These are phyloP conservation scores for Zoysia matrella DNA, from an alignment of 202 grass and related monocot species.

Conservation along the genomic window DNA sequence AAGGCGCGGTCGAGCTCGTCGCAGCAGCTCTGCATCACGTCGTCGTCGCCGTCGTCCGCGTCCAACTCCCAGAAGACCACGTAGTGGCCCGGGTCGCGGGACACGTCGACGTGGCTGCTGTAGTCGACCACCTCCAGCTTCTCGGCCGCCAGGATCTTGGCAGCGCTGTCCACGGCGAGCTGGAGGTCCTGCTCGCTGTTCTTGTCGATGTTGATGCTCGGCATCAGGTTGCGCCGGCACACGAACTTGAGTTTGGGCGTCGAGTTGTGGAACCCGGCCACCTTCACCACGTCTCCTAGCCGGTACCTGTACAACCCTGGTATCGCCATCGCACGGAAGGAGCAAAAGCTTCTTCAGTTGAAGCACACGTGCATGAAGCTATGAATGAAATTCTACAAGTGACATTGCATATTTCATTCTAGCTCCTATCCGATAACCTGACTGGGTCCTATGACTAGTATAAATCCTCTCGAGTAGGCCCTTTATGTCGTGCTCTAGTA, in stretches of 20 bases:
- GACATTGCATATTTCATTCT: no score
- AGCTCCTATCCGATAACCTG: no score
- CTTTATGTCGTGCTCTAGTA: no score
- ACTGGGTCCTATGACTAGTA: no score
- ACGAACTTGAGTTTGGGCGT: conserved; percentile 89
- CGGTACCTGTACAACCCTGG: conserved; percentile 85
- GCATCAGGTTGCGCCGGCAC: conserved; percentile 75
- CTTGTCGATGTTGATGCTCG: conserved; percentile 97
- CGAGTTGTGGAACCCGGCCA: conserved; percentile 82
- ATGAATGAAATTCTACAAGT: no score
- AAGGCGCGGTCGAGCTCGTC: conserved; percentile 77
- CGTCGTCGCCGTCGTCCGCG: conserved; percentile 37
- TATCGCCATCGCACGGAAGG: no score
- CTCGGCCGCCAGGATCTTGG: conserved; percentile 65
- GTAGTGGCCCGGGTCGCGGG: conserved; percentile 69
- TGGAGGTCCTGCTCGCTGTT: conserved; percentile 95
- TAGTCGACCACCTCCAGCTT: conserved; percentile 95
- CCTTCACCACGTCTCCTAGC: neutral
- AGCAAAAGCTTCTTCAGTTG: no score
- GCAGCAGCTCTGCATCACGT: conserved; percentile 71
- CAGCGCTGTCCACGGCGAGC: conserved; percentile 62
- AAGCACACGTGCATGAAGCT: no score
- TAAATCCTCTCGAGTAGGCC: no score
- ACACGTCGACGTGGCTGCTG: conserved; percentile 72
- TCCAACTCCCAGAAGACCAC: conserved; percentile 85